Evolutionary conservation across 2,329 filamentous ascomycete genomes (phyloP).

Genomic region (Gnomoniopsis smithogilvyi): DNA sequence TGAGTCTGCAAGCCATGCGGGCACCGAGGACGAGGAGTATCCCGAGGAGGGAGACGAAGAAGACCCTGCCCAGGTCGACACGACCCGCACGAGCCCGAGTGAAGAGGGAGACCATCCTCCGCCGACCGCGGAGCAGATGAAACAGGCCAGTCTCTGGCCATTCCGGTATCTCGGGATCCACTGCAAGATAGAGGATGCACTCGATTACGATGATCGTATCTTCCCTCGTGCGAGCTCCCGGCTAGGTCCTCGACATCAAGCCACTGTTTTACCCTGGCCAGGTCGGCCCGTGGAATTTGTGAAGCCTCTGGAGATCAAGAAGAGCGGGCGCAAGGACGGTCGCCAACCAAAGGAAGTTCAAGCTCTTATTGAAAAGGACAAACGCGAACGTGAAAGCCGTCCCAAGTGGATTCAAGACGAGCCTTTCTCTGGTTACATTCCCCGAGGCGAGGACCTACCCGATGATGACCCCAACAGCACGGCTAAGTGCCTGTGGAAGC

Average conservation of each 20-base stretch:
- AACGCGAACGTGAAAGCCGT: slow-evolving; percentile 71
- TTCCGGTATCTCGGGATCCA: slow-evolving; percentile 95
- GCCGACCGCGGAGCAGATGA: slow-evolving; percentile 80
- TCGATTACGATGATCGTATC: slow-evolving; percentile 96
- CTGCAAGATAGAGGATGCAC: slow-evolving; percentile 88
- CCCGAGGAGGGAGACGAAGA: slow-evolving; percentile 76
- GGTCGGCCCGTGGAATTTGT: slow-evolving; percentile 86
- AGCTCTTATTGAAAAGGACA: slow-evolving; percentile 78
- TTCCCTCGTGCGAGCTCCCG: slow-evolving; percentile 94
- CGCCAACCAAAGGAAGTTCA: slow-evolving; percentile 78
- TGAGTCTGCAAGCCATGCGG: slow-evolving; percentile 61
- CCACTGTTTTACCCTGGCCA: slow-evolving; percentile 79
- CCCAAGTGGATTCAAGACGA: slow-evolving; percentile 95
- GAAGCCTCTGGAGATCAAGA: slow-evolving; percentile 83
- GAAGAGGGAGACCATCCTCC: slow-evolving; percentile 55
- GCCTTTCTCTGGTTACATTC: slow-evolving; percentile 73
- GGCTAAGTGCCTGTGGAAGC: slow-evolving; percentile 73
- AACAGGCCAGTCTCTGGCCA: slow-evolving; percentile 92
- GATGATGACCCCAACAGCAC: slow-evolving; percentile 73
- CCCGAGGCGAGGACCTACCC: slow-evolving; percentile 74
- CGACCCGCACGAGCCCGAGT: slow-evolving; percentile 63
- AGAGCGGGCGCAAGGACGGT: slow-evolving; percentile 71
- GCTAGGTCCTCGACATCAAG: slow-evolving; percentile 87
- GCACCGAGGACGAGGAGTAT: slow-evolving; percentile 62
- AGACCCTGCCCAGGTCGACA: slow-evolving; percentile 50